phyloP scores from a whole-genome alignment of 192 early-diverging fungal species.

The Rhizophagus sp. region DNA sequence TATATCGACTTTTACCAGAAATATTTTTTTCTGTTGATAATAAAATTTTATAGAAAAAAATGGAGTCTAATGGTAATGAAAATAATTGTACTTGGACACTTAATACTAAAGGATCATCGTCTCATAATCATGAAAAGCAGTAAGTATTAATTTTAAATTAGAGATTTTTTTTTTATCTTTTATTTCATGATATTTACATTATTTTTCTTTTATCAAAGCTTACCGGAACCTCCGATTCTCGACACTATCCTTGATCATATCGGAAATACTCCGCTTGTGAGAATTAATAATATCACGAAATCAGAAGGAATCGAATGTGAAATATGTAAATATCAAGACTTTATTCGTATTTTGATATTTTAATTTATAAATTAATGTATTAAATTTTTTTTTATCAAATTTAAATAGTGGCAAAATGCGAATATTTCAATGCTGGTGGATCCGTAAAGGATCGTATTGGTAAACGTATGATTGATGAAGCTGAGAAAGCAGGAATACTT shows the following conservation, averaged over 20 bases:
- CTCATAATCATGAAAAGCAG: neutral
- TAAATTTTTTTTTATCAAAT: conserved; percentile 26
- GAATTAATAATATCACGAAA: conserved; percentile 86
- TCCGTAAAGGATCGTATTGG: conserved; percentile 99
- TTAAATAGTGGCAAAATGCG: conserved; percentile 85
- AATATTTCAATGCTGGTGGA: conserved; percentile 98
- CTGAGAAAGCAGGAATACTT: conserved; percentile 87
- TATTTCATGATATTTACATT: neutral
- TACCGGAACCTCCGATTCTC: conserved; percentile 77
- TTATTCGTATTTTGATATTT: neutral
- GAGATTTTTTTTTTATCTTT: neutral
- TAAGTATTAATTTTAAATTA: neutral
- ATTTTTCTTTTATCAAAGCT: conserved; percentile 25
- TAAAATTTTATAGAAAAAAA: too few species aligned
- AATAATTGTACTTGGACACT: neutral
- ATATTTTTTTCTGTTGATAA: too few species aligned
- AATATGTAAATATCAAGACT: conserved; percentile 57
- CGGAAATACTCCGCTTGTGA: conserved; percentile 94
- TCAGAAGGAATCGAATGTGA: conserved; percentile 93
- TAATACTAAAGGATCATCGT: neutral
- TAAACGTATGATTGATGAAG: conserved; percentile 94
- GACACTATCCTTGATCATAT: conserved; percentile 93
- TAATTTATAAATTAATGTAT: neutral
- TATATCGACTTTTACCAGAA: too few species aligned
- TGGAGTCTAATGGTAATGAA: too few species aligned